A percentile compares a stretch with the other conserved stretches of the same genome.
Conservation (phyloP, 2,329 filamentous ascomycete genomes). For the Aspergillus proliferans region DNA sequence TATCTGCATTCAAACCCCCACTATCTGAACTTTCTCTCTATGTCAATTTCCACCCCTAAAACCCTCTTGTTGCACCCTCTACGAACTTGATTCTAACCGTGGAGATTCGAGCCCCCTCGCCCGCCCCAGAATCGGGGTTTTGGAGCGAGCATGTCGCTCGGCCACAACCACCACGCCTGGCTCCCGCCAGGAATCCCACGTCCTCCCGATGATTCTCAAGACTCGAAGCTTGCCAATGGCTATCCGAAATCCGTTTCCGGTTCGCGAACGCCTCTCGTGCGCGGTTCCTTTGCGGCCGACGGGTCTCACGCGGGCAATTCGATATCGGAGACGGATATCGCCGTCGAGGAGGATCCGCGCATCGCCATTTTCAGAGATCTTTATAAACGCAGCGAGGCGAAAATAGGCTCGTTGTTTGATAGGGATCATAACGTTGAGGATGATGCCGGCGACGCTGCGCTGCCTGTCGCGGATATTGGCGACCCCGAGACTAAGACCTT, state of each 20-base stretch:
- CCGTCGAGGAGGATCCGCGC: constrained; percentile 63
- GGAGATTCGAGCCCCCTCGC: constrained; percentile 40
- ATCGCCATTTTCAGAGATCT: constrained; percentile 68
- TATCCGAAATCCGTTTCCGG: constrained; percentile 38
- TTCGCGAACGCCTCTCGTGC: constrained; percentile 39
- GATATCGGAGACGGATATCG: constrained; percentile 48
- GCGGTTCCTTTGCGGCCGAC: constrained; percentile 36
- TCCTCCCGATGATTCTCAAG: constrained; percentile 54
- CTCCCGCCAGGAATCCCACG: constrained; percentile 54
- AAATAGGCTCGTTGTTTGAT: constrained; percentile 69
- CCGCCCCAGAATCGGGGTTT: constrained; percentile 42
- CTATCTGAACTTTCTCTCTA: constrained; percentile 17
- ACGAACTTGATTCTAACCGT: constrained; percentile 35
- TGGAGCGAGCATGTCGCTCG: constrained; percentile 56
- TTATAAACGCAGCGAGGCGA: constrained; percentile 70
- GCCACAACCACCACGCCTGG: constrained; percentile 61
- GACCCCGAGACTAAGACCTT: constrained; percentile 20
- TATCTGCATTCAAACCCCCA: constrained; percentile 20
- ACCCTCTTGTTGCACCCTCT: constrained; percentile 20
- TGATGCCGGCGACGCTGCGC: constrained; percentile 20
- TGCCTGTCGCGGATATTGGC: constrained; percentile 47
- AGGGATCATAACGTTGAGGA: constrained; percentile 28
- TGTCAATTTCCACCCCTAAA: constrained; percentile 27
- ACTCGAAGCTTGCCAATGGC: constrained; percentile 38
- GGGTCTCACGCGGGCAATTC: constrained; percentile 43